Base-by-base conservation (phyloP, 139 green algal species). In the Chlorella sp. region DNA sequence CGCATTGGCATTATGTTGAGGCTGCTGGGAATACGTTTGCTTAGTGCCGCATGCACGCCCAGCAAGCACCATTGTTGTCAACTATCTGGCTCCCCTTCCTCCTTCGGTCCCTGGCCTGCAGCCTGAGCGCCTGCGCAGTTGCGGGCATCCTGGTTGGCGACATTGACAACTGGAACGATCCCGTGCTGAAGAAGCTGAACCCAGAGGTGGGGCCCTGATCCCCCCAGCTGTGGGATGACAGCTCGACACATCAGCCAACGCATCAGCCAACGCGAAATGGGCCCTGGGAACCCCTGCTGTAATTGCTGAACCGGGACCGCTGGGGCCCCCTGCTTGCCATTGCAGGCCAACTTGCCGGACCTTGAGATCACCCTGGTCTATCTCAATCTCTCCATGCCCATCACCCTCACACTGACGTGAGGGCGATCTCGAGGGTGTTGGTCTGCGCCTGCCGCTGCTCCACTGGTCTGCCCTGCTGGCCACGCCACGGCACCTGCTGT, bases 141-240 rank as follows among this genome's bases (percentile, higher is more conserved):
- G 70, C 70, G 30, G 70, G 70, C 38, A 76, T 76, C 70, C 70
- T 76, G 36, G 28, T 24, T 4, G 70, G 38, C 70, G 38, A 76
- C 70, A 56, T 76, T 26, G 24, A 24, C 70, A 56, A 54, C 30
- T 76, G 70, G 70, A n/a, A 51, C 40, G 70, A 76, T n/a, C 38
- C 38, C 4, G 38, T 24, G 3, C 70, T 76, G 70, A 30, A 36
- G 40, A 24, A 58, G 22, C 70, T 76, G 11, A 76, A 76, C 70
- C 70, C 70, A 4, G 20, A 76, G 70, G 70, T 76, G 38, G 7
- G 32, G 51, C 51, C 51, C 14, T 60, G 51, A 60, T 14, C 14
- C 51, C 51, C 51, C 14, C n/a, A n/a, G n/a, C n/a, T n/a, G n/a
- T n/a, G n/a, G n/a, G n/a, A n/a, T n/a, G n/a, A n/a, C n/a, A n/a